Conservation (phyloP, 2,329 filamentous ascomycete species). For the Onygenales sp. region DNA sequence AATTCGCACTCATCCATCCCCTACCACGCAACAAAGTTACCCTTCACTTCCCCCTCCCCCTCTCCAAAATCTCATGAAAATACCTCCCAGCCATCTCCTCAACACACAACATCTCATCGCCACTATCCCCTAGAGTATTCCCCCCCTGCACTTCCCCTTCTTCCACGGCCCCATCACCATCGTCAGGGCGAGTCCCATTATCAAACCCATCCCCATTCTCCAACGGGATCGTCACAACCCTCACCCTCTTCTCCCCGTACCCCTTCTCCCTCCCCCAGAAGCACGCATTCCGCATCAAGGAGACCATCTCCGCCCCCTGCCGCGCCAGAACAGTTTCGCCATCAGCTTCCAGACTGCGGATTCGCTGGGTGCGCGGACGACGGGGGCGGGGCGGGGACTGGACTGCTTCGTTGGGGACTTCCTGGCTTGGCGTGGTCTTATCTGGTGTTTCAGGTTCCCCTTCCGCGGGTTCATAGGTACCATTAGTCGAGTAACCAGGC, state of each 20-base stretch:
- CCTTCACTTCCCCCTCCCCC: neutral
- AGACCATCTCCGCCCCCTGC: conserved; percentile 33
- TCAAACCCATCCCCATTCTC: neutral
- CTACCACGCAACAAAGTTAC: neutral
- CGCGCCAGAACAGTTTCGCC: conserved; percentile 22
- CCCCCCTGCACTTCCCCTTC: neutral
- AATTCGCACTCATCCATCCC: neutral
- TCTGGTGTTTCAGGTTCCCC: neutral
- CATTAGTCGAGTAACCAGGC: no score
- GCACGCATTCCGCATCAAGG: conserved; percentile 33
- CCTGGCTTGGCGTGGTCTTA: neutral
- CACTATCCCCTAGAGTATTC: neutral
- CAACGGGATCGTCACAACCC: conserved; percentile 7
- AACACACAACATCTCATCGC: neutral
- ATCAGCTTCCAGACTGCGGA: neutral
- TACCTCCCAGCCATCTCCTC: conserved; percentile 9
- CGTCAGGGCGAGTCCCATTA: neutral
- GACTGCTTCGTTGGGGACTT: neutral
- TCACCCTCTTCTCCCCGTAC: conserved; percentile 28
- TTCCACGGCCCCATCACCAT: neutral
- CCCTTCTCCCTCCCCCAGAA: conserved; percentile 35
- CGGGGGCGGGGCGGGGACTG: neutral
- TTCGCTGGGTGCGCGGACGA: neutral
- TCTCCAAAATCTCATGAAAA: conserved; percentile 5
- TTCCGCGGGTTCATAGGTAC: neutral